Evolutionary conservation across 1,284 basidiomycete species (phyloP), one percentile per base, ranked within the genome.

Genomic region (Sporisorium exsertum): DNA sequence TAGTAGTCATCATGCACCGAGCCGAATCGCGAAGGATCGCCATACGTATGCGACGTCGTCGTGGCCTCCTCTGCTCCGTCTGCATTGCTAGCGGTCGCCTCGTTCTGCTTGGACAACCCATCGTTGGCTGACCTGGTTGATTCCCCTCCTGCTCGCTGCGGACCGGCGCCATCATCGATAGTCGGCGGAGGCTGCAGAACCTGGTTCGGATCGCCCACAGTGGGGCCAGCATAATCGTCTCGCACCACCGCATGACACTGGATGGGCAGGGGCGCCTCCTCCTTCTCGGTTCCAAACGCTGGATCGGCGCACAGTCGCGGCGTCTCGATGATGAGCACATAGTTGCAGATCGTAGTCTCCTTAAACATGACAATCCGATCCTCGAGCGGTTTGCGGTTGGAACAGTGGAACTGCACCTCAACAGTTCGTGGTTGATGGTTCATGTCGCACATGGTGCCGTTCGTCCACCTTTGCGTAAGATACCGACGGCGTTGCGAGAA

Each of bases 261-360:
- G 13, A 79, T 58, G 8, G 58, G 59, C 9, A 70, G 56, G 32
- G 64, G 47, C 22, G 22, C 46, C 15, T 78, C 69, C 37, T 78
- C 72, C 66, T 68, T 78, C 40, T 75, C 76, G 20, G 60, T 62
- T 5, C 59, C 62, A 49, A 80, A 76, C 6, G 72, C 71, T 2
- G 72, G 56, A 29, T 78, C 77, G 1, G 45, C 64, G 35, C 78
- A 80, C 9, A 77, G 58, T 10, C 71, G 50, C 0, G 76, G 65
- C 5, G 78, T 80, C 56, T 80, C 72, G 49, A 80, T 72, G 47
- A 78, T 58, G 18, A 80, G n/a, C 5, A 80, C 72, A 51, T 83
- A 83, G 58, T 78, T 80, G 70, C 81, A 83, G 27, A 76, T 82
- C 15, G 81, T 83, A 20, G 79, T 80, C 65, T 83, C 81, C 61